These are phyloP conservation scores for Candida peoriensis DNA, from an alignment of 805 yeast genomes.

Conservation along the genomic window DNA sequence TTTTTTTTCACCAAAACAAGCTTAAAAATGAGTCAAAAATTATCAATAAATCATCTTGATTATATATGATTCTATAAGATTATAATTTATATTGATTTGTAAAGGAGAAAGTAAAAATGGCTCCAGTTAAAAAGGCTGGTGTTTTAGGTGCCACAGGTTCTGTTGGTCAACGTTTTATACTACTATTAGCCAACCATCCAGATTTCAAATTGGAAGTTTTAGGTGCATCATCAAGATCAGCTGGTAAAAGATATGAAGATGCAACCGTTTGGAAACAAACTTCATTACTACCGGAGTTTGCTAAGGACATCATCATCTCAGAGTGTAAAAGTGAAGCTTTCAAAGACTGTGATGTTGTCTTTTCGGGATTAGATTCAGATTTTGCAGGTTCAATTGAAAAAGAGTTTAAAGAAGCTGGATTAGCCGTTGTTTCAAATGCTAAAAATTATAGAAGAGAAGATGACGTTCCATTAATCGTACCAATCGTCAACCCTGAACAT, in stretches of 20 bases:
- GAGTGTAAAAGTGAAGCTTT: conserved; percentile 78
- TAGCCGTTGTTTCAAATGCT: conserved; percentile 88
- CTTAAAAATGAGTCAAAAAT: too few relatives aligned
- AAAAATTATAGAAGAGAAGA: conserved; percentile 88
- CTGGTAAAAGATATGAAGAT: conserved; percentile 80
- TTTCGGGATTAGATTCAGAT: conserved; percentile 91
- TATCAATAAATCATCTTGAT: too few relatives aligned
- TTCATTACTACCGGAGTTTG: conserved; percentile 64
- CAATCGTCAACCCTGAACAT: conserved; percentile 92
- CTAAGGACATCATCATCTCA: conserved; percentile 57
- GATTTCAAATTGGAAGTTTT: conserved; percentile 78
- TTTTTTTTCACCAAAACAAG: too few relatives aligned
- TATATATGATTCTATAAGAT: too few relatives aligned
- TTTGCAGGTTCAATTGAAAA: conserved; percentile 90
- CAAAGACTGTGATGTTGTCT: conserved; percentile 87
- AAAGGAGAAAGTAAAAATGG: too few relatives aligned
- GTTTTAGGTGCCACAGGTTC: conserved; percentile 98
- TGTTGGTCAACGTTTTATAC: conserved; percentile 93
- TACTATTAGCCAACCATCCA: conserved; percentile 81
- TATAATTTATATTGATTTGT: too few relatives aligned
- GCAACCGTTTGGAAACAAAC: conserved; percentile 97
- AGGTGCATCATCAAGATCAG: conserved; percentile 93
- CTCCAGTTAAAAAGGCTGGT: conserved; percentile 50
- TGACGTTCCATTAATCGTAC: conserved; percentile 89
- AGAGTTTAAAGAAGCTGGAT: conserved; percentile 75